Evolutionary conservation across 2,329 filamentous ascomycete genomes (phyloP).

Genomic region (Tolypocladium cylindrosporum): DNA sequence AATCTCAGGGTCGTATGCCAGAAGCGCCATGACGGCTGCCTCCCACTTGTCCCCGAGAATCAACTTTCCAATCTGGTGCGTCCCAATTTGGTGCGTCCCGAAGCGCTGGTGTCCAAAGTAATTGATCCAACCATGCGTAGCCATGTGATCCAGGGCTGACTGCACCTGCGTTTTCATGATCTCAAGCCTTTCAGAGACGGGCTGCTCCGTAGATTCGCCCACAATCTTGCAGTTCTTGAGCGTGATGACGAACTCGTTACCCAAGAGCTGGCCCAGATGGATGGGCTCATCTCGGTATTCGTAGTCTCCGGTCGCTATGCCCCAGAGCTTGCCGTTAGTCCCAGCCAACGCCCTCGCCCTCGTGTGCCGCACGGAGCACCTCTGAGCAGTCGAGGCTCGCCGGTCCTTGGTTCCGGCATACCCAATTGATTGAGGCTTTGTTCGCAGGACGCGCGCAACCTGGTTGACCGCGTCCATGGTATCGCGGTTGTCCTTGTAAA

Average conservation of each 20-base stretch:
- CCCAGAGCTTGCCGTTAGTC: conserved; percentile 54
- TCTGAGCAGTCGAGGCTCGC: conserved; percentile 75
- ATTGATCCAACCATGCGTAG: conserved; percentile 79
- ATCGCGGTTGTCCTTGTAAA: conserved; percentile 96
- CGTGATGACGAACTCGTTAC: conserved; percentile 90
- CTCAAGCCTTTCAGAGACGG: conserved; percentile 17
- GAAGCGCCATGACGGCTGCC: conserved; percentile 66
- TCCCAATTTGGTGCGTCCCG: conserved; percentile 77
- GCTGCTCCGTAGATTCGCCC: conserved; percentile 19
- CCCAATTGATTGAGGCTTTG: conserved; percentile 64
- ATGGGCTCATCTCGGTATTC: conserved; percentile 63
- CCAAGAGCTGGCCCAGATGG: conserved; percentile 71
- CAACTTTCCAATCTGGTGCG: conserved; percentile 73
- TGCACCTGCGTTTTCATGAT: conserved; percentile 31
- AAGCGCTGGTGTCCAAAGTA: conserved; percentile 98
- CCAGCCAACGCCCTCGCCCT: conserved; percentile 50
- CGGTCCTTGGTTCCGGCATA: conserved; percentile 85
- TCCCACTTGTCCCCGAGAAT: conserved; percentile 76
- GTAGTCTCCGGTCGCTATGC: conserved; percentile 67
- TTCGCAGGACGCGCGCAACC: conserved; percentile 62
- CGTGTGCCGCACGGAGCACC: conserved; percentile 54
- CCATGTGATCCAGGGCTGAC: conserved; percentile 55
- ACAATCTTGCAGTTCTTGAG: conserved; percentile 71
- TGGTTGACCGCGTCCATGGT: conserved; percentile 85
- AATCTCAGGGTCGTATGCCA: conserved; percentile 59